phyloP scores from a whole-genome alignment of 2,329 filamentous ascomycete genomes.

The Blastomyces parvus region DNA sequence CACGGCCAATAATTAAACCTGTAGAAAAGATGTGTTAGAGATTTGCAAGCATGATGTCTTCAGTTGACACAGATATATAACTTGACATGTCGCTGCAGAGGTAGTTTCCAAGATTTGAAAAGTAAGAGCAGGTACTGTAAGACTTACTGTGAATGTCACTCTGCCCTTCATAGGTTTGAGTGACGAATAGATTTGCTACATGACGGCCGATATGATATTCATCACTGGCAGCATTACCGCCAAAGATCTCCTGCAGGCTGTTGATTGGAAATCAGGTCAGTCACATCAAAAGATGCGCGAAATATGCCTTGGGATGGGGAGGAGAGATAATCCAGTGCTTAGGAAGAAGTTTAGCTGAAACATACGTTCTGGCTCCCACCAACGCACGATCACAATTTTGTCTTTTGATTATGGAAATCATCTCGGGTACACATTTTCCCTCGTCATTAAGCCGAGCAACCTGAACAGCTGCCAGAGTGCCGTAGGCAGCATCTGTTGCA shows the following conservation, averaged over 20 bases:
- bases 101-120: not conserved
- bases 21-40: not conserved
- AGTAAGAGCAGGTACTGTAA: not conserved
- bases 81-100: conserved; percentile 20
- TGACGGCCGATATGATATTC: conserved; percentile 93
- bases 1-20: conserved; percentile 1
- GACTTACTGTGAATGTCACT: conserved; percentile 90
- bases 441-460: conserved; percentile 89
- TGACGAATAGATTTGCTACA: conserved; percentile 92
- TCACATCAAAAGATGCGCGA: not conserved
- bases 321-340: not conserved
- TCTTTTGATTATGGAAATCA: conserved; percentile 94
- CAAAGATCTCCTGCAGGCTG: conserved; percentile 86
- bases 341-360: conserved; percentile 11
- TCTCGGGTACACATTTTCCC: conserved; percentile 79
- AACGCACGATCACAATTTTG: conserved; percentile 94
- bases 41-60: not conserved
- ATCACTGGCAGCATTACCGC: conserved; percentile 95
- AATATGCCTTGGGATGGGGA: too few species aligned
- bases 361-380: conserved; percentile 59
- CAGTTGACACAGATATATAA: conserved; percentile 36
- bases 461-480: conserved; percentile 80
- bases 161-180: conserved; percentile 96
- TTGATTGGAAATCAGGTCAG: not conserved
- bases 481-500: conserved; percentile 79